Evolutionary conservation across 2,329 filamentous ascomycete genomes (phyloP).

Genomic region (Colletotrichum tamarilloi): DNA sequence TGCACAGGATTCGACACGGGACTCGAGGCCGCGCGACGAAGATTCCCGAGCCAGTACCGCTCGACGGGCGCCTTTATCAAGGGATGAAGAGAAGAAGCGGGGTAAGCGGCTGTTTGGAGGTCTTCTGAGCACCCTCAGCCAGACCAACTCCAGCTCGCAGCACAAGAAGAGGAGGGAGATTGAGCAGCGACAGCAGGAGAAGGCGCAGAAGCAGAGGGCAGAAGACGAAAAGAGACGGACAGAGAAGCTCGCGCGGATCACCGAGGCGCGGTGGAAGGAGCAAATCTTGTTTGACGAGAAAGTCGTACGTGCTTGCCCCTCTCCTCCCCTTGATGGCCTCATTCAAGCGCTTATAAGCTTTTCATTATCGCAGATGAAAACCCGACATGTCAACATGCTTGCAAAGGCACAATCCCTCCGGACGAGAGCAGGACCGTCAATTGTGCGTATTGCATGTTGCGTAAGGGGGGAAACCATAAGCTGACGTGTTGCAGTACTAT

Average conservation of each 20-base stretch:
- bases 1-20: background rate
- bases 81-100: slow-evolving; percentile 82
- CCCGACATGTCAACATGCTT: slow-evolving; percentile 78
- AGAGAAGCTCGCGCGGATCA: slow-evolving; percentile 73
- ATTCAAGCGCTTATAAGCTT: slow-evolving; percentile 39
- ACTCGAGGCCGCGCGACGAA: background rate
- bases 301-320: slow-evolving; percentile 66
- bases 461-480: background rate
- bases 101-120: slow-evolving; percentile 89
- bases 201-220: slow-evolving; percentile 76
- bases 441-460: slow-evolving; percentile 67
- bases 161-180: slow-evolving; percentile 82
- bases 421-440: slow-evolving; percentile 76
- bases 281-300: slow-evolving; percentile 81
- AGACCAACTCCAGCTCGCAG: slow-evolving; percentile 71
- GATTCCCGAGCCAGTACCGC: slow-evolving; percentile 39
- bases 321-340: background rate
- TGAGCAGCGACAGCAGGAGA: slow-evolving; percentile 83
- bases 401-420: slow-evolving; percentile 78
- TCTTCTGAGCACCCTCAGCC: slow-evolving; percentile 80
- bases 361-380: slow-evolving; percentile 69
- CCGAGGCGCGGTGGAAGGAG: slow-evolving; percentile 70
- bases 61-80: slow-evolving; percentile 45
- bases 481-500: slow-evolving; percentile 74
- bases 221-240: slow-evolving; percentile 76